phyloP scores from a whole-genome alignment of 169 alveolate genomes.

The Theileria parva region DNA sequence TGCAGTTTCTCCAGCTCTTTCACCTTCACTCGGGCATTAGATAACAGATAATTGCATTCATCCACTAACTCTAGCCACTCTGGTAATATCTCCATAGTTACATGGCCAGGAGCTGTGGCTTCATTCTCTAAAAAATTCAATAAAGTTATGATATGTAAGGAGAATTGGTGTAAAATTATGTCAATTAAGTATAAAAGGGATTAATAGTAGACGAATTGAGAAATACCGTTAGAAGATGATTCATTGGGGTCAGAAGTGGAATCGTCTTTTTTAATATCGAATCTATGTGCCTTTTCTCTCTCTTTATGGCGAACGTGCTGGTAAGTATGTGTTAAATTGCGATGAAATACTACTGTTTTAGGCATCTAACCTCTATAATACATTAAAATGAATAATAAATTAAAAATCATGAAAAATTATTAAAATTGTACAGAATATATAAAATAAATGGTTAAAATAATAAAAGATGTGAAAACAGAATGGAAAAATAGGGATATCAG shows the following conservation, averaged over 20 bases:
- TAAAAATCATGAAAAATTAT: not conserved
- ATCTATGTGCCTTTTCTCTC: conserved; percentile 64
- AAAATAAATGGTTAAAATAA: not conserved
- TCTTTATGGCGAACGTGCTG: conserved; percentile 52
- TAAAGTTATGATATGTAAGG: not conserved
- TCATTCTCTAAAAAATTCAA: conserved; percentile 1
- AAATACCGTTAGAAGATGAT: conserved; percentile 4
- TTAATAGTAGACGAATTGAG: not conserved
- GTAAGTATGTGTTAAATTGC: conserved; percentile 51
- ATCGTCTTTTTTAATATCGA: conserved; percentile 52
- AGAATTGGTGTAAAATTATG: not conserved
- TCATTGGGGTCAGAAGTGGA: conserved; percentile 30
- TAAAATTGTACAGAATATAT: not conserved
- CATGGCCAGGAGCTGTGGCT: not conserved
- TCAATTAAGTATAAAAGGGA: not conserved
- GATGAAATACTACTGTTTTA: conserved; percentile 41
- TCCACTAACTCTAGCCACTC: conserved; percentile 63
- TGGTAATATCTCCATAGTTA: conserved; percentile 46
- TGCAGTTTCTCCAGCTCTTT: conserved; percentile 66
- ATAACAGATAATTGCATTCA: conserved; percentile 49
- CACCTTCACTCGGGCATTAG: conserved; percentile 26
- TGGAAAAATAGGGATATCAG: not conserved
- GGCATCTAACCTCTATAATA: conserved; percentile 20
- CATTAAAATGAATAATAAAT: not conserved
- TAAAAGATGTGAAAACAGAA: not conserved